phyloP scores from a whole-genome alignment of 192 early-diverging fungal genomes.

The Coemansia sp. region DNA sequence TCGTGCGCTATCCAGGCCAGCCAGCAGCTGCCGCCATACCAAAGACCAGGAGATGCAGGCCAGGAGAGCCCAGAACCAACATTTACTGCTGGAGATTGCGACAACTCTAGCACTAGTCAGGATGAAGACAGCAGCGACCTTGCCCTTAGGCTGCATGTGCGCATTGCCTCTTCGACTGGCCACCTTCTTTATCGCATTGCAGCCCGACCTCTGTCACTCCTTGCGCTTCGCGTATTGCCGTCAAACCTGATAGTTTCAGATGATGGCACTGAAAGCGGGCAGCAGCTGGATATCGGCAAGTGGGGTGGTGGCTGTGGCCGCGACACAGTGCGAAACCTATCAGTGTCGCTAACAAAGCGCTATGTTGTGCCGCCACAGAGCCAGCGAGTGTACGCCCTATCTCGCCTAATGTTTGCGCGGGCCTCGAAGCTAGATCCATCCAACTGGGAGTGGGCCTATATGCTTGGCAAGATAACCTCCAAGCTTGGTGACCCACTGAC shows the following conservation, averaged over 20 bases:
- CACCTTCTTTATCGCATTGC: conserved; percentile 34
- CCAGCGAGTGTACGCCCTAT: conserved; percentile 17
- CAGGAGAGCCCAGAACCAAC: not conserved
- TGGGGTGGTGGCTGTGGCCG: conserved; percentile 14
- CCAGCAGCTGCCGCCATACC: conserved; percentile 23
- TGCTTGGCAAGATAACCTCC: conserved; percentile 34
- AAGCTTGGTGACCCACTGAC: conserved; percentile 24
- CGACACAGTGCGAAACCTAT: conserved; percentile 3
- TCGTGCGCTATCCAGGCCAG: conserved; percentile 34
- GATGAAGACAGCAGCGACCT: not conserved
- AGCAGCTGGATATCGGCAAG: conserved; percentile 36
- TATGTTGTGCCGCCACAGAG: conserved; percentile 14
- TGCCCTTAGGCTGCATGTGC: conserved; percentile 11
- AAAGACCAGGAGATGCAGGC: not conserved
- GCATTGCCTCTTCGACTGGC: conserved; percentile 22
- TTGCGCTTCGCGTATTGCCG: conserved; percentile 38
- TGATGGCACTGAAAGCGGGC: conserved; percentile 11
- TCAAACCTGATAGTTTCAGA: conserved; percentile 32
- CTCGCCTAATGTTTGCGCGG: conserved; percentile 22
- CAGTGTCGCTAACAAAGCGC: conserved; percentile 23
- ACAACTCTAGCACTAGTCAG: not conserved
- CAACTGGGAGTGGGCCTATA: conserved; percentile 37
- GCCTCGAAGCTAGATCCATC: conserved; percentile 22
- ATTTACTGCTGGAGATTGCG: not conserved
- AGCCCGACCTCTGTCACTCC: conserved; percentile 25